These are phyloP conservation scores for Lyophyllum shimeji DNA, from an alignment of 768 basidiomycete genomes.

Conservation along the genomic window DNA sequence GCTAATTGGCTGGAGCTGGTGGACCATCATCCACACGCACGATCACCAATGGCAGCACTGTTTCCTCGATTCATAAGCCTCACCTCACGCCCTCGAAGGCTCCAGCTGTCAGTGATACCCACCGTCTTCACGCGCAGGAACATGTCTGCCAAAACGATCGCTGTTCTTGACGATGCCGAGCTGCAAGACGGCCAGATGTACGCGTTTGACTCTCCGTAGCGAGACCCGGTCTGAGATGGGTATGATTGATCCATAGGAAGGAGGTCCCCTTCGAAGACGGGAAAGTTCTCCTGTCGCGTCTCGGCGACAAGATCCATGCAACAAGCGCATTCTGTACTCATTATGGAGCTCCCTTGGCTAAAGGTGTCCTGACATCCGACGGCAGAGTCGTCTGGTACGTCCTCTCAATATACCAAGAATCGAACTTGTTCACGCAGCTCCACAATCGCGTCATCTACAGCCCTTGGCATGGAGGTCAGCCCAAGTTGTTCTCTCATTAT, in stretches of 20 bases:
- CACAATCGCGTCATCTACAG: conserved; percentile 30
- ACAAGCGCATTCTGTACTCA: conserved; percentile 89
- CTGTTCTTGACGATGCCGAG: conserved; percentile 57
- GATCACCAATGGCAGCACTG: conserved; percentile 6
- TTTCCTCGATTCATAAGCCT: conserved; percentile 7
- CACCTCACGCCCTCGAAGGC: conserved; percentile 3
- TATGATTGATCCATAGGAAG: conserved; percentile 52
- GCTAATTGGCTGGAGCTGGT: background rate
- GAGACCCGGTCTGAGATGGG: background rate
- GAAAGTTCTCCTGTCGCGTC: conserved; percentile 74
- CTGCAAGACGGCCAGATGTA: conserved; percentile 70
- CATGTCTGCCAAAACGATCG: conserved; percentile 53
- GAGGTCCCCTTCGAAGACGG: conserved; percentile 77
- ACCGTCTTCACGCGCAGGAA: conserved; percentile 16
- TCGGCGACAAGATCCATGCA: conserved; percentile 75
- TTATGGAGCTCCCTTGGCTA: conserved; percentile 85
- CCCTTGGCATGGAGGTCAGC: conserved; percentile 83
- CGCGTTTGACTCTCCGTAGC: background rate
- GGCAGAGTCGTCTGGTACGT: conserved; percentile 78
- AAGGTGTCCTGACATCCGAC: conserved; percentile 77
- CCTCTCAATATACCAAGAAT: background rate
- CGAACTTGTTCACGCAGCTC: background rate
- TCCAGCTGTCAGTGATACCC: background rate
- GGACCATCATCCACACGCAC: background rate
- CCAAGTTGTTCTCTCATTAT: background rate